These are phyloP conservation scores for Mycena haematopus DNA, from an alignment of 768 basidiomycete species.

Conservation along the genomic window DNA sequence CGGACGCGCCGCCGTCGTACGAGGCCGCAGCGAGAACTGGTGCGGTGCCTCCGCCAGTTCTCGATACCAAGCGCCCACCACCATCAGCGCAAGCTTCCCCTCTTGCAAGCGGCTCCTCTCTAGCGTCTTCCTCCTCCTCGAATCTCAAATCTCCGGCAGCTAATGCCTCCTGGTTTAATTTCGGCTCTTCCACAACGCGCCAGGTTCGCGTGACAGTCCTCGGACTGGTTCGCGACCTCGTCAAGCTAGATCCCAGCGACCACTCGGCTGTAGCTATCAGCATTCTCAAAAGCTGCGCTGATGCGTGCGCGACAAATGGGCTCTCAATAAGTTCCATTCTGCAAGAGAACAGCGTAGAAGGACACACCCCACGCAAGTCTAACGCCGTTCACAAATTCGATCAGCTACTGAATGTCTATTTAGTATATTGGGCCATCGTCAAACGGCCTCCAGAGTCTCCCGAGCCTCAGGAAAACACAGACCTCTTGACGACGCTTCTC, in stretches of 20 bases:
- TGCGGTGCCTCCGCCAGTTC: not conserved
- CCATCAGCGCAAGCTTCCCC: not conserved
- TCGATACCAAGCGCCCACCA: slow-evolving; percentile 16
- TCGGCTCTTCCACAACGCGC: slow-evolving; percentile 30
- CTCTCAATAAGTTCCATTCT: slow-evolving; percentile 49
- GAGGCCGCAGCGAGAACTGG: slow-evolving; percentile 19
- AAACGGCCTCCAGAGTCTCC: slow-evolving; percentile 21
- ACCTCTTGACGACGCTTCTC: slow-evolving; percentile 26
- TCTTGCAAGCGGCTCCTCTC: slow-evolving; percentile 9
- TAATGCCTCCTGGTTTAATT: slow-evolving; percentile 22
- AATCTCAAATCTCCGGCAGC: slow-evolving; percentile 7
- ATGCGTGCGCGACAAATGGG: slow-evolving; percentile 47
- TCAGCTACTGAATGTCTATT: not conserved
- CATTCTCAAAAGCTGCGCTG: slow-evolving; percentile 53
- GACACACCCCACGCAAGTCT: slow-evolving; percentile 42
- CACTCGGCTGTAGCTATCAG: slow-evolving; percentile 24
- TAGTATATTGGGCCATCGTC: slow-evolving; percentile 54
- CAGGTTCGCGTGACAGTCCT: slow-evolving; percentile 47
- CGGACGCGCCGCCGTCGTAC: slow-evolving; percentile 25
- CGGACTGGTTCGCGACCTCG: slow-evolving; percentile 48
- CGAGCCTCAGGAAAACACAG: slow-evolving; percentile 6
- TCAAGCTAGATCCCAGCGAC: slow-evolving; percentile 30
- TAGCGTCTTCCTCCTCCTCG: slow-evolving; percentile 18
- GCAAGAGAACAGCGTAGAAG: slow-evolving; percentile 54
- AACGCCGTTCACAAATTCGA: not conserved